Percentiles rank a stretch among this genome's conserved stretches.
phyloP scores from a whole-genome alignment of 148 eudicot species.

The Rhododendron henanense region DNA sequence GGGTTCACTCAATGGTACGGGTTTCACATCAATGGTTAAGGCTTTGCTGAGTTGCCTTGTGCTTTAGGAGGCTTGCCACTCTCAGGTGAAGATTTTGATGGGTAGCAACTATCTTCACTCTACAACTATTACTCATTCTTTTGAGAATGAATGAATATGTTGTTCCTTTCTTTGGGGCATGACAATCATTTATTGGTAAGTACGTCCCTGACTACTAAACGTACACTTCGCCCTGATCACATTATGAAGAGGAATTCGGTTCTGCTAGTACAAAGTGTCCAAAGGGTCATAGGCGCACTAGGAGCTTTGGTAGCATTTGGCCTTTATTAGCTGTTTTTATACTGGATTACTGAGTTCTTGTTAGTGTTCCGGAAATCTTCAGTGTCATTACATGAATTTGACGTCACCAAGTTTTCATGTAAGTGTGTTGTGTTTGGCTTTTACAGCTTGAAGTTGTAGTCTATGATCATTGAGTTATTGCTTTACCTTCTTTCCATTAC shows the following conservation, averaged over 20 bases:
- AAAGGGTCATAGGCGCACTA: too few species aligned
- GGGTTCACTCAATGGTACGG: too few species aligned
- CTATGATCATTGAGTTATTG: neutral
- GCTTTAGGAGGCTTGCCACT: too few species aligned
- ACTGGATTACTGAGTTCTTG: neutral
- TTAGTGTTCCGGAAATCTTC: neutral
- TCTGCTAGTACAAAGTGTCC: too few species aligned
- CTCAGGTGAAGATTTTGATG: too few species aligned
- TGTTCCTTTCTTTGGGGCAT: neutral
- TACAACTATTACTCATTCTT: too few species aligned
- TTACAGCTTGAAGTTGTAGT: neutral
- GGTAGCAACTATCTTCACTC: too few species aligned
- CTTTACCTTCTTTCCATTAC: neutral
- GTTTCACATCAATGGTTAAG: too few species aligned
- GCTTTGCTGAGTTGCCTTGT: too few species aligned
- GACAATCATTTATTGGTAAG: neutral
- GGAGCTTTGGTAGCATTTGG: neutral
- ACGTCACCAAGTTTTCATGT: neutral
- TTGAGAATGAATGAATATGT: neutral
- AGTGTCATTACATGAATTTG: neutral
- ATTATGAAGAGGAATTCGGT: too few species aligned
- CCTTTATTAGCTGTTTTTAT: neutral
- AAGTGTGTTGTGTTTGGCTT: neutral
- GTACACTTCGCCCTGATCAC: too few species aligned
- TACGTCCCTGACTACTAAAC: neutral